phyloP scores from a whole-genome alignment of 148 eudicot genomes.

The Dysphania ambrosioides region DNA sequence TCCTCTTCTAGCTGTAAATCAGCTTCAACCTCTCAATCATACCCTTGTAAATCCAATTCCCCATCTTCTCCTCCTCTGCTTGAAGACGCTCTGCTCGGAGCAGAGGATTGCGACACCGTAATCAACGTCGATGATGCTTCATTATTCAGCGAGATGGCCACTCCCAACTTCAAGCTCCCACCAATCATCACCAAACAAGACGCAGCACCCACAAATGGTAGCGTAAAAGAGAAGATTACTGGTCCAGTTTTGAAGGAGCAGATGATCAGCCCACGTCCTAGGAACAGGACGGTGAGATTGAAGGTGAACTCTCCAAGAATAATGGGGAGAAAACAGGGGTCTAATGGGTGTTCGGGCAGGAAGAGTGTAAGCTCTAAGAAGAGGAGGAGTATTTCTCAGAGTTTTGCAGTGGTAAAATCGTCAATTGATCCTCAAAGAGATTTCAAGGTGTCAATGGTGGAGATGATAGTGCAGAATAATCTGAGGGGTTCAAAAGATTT shows the following conservation, averaged over 20 bases:
- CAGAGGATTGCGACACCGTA: slow-evolving; percentile 21
- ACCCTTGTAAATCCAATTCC: slow-evolving; percentile 11
- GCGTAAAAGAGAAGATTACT: background rate
- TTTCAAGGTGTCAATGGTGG: slow-evolving; percentile 88
- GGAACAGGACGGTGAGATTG: slow-evolving; percentile 46
- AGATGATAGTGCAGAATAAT: slow-evolving; percentile 78
- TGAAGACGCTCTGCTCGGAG: slow-evolving; percentile 18
- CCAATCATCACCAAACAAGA: slow-evolving; percentile 45
- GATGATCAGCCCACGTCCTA: background rate
- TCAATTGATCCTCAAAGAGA: slow-evolving; percentile 68
- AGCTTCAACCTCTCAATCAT: background rate
- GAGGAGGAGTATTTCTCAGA: slow-evolving; percentile 53
- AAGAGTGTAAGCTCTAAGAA: slow-evolving; percentile 29
- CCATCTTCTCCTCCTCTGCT: slow-evolving; percentile 16
- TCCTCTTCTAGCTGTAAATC: slow-evolving; percentile 20
- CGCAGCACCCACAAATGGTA: background rate
- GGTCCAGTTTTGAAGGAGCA: background rate
- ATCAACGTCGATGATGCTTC: slow-evolving; percentile 24
- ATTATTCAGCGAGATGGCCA: background rate
- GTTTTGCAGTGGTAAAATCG: slow-evolving; percentile 76
- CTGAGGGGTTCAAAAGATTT: slow-evolving; percentile 61
- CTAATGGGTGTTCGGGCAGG: slow-evolving; percentile 31
- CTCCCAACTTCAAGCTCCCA: slow-evolving; percentile 31
- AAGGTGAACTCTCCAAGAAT: slow-evolving; percentile 62
- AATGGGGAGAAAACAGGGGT: slow-evolving; percentile 32